A percentile compares a stretch with the other conserved stretches of the same genome.
Evolutionary conservation across 75 land plant species (phyloP).

Genomic region (Selaginella tamariscina): DNA sequence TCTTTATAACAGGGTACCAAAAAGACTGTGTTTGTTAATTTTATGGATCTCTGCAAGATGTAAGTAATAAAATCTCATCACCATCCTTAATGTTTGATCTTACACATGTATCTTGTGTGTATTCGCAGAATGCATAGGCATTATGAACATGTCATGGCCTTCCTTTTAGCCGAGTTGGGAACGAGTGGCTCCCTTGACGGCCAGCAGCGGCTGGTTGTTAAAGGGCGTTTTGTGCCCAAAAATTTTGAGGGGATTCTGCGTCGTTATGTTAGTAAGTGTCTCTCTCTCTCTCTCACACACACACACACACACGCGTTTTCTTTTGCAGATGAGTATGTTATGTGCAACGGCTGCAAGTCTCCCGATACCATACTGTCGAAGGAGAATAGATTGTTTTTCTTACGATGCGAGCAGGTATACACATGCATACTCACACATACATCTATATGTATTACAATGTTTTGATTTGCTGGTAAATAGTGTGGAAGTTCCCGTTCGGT

Average conservation of each 20-base stretch:
- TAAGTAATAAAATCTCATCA: slow-evolving; percentile 21
- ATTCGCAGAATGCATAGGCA: slow-evolving; percentile 76
- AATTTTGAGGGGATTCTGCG: slow-evolving; percentile 78
- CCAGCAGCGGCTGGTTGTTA: slow-evolving; percentile 71
- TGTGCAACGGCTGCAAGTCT: slow-evolving; percentile 86
- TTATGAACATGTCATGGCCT: slow-evolving; percentile 84
- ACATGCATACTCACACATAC: no score
- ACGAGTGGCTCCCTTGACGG: slow-evolving; percentile 92
- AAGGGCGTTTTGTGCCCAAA: slow-evolving; percentile 83
- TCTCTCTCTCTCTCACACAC: not conserved
- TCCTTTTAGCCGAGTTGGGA: slow-evolving; percentile 78
- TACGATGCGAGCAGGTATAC: slow-evolving; percentile 77
- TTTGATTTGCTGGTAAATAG: slow-evolving; percentile 29
- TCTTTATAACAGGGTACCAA: no score
- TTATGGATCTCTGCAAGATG: slow-evolving; percentile 96
- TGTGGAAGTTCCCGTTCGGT: slow-evolving; percentile 75
- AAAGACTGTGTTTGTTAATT: slow-evolving; percentile 88
- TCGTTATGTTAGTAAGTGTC: slow-evolving; percentile 67
- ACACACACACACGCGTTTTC: not conserved
- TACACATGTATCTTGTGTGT: not conserved
- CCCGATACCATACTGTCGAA: slow-evolving; percentile 84
- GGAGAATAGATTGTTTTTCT: slow-evolving; percentile 77
- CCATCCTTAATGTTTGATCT: not conserved
- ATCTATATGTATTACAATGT: not conserved
- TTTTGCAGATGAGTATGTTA: slow-evolving; percentile 74